A percentile compares a stretch with the other conserved stretches of the same genome.
phyloP scores from a whole-genome alignment of 2,329 filamentous ascomycete genomes.

The Parastagonospora nodorum region DNA sequence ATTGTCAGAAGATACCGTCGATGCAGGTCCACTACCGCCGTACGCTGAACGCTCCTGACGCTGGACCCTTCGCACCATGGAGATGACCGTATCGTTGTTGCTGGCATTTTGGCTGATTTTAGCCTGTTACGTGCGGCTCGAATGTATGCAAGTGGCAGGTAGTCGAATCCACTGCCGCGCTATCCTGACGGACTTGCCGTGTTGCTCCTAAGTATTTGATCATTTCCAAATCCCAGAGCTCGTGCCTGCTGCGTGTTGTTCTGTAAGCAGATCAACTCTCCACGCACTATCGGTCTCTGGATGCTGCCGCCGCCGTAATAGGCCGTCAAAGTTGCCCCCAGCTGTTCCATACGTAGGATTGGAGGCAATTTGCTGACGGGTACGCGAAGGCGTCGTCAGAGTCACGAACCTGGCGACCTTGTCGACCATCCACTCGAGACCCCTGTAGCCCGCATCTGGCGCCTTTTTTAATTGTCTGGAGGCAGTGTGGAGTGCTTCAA shows the following conservation, averaged over 20 bases:
- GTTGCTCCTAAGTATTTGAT: conserved; percentile 19
- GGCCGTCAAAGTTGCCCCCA: conserved; percentile 13
- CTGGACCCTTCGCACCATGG: conserved; percentile 22
- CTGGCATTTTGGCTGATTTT: conserved; percentile 24
- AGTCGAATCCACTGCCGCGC: conserved; percentile 22
- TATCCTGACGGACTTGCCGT: conserved; percentile 11
- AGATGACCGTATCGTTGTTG: conserved; percentile 15
- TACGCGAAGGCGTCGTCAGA: conserved; percentile 25
- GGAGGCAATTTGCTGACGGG: conserved; percentile 30
- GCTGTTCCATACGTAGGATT: conserved; percentile 24
- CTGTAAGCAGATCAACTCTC: conserved; percentile 28
- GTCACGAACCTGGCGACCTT: conserved; percentile 25
- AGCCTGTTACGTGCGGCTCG: conserved; percentile 36
- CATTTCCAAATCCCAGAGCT: conserved; percentile 1
- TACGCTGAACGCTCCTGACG: conserved; percentile 23
- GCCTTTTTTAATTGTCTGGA: conserved; percentile 33
- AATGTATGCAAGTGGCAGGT: conserved; percentile 13
- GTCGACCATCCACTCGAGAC: conserved; percentile 22
- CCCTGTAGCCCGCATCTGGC: conserved; percentile 32
- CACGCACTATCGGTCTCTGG: conserved; percentile 18
- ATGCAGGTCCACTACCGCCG: conserved; percentile 39
- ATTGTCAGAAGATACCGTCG: conserved; percentile 26
- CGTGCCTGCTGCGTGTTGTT: conserved; percentile 34
- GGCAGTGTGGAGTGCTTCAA: conserved; percentile 37
- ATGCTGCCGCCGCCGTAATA: conserved; percentile 9